A percentile compares a stretch with the other conserved stretches of the same genome.
These are phyloP conservation scores for Linum lewisii DNA, from an alignment of 345 rosid genomes.

Conservation along the genomic window DNA sequence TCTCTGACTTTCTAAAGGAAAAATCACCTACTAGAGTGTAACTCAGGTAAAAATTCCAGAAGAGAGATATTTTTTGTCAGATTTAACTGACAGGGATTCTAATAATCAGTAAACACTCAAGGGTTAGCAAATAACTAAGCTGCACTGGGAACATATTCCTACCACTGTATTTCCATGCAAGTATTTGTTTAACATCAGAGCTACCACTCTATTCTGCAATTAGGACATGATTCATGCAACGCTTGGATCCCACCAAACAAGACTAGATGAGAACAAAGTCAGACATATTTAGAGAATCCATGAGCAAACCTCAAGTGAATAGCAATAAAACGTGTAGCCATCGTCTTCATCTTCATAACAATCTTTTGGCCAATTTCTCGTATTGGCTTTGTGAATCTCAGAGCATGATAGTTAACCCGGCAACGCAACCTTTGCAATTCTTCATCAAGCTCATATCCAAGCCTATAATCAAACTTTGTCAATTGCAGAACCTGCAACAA, in stretches of 20 bases:
- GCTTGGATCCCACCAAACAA: not conserved
- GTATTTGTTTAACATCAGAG: not conserved
- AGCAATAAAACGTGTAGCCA: slow-evolving; percentile 76
- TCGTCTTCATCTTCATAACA: slow-evolving; percentile 63
- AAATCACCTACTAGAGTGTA: not conserved
- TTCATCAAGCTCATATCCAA: slow-evolving; percentile 76
- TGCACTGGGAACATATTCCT: too few species aligned
- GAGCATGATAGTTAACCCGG: slow-evolving; percentile 83
- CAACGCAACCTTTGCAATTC: slow-evolving; percentile 92
- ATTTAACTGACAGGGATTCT: too few species aligned
- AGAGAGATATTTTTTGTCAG: not conserved
- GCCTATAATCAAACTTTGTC: slow-evolving; percentile 97
- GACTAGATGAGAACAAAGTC: too few species aligned
- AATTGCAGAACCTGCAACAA: slow-evolving; percentile 82
- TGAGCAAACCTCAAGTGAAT: slow-evolving; percentile 73
- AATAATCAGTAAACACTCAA: not conserved
- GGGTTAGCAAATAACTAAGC: not conserved
- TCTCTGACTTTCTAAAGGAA: not conserved
- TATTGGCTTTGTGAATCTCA: slow-evolving; percentile 81
- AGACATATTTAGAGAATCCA: not conserved
- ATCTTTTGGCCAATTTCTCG: slow-evolving; percentile 67
- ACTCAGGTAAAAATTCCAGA: not conserved
- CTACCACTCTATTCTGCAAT: not conserved
- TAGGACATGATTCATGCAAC: not conserved
- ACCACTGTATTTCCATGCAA: too few species aligned